Evolutionary conservation across 2,329 filamentous ascomycete genomes (phyloP).

Genomic region (Scedosporium dehoogii): DNA sequence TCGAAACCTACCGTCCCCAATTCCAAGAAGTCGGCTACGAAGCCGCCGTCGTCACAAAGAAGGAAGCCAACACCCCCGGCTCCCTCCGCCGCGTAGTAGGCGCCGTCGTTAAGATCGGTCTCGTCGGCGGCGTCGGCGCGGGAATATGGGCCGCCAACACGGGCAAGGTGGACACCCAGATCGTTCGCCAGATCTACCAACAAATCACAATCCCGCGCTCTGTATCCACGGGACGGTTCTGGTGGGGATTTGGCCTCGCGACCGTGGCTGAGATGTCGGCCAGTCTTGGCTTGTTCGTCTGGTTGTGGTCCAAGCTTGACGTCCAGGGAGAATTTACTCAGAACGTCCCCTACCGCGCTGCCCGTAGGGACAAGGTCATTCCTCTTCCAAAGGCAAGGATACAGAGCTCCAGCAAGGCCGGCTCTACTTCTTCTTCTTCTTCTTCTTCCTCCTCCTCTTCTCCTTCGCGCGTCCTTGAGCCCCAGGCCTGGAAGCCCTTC

Average conservation of each 20-base stretch:
- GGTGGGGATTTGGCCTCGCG: slow-evolving; percentile 1
- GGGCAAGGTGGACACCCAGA: not conserved
- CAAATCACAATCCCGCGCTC: not conserved
- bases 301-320: slow-evolving; percentile 3
- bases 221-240: not conserved
- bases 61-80: not conserved
- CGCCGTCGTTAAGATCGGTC: not conserved
- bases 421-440: too few species aligned
- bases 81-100: not conserved
- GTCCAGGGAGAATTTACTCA: not conserved
- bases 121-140: not conserved
- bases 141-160: not conserved
- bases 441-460: not conserved
- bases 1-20: not conserved
- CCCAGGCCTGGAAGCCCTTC: slow-evolving; percentile 18
- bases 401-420: not conserved
- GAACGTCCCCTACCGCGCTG: not conserved
- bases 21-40: not conserved
- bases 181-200: not conserved
- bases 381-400: not conserved
- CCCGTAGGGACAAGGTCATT: not conserved
- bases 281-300: not conserved
- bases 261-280: not conserved
- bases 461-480: not conserved
- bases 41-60: not conserved